Conservation (phyloP, 2,329 filamentous ascomycete genomes). For the Diaporthe sp. region DNA sequence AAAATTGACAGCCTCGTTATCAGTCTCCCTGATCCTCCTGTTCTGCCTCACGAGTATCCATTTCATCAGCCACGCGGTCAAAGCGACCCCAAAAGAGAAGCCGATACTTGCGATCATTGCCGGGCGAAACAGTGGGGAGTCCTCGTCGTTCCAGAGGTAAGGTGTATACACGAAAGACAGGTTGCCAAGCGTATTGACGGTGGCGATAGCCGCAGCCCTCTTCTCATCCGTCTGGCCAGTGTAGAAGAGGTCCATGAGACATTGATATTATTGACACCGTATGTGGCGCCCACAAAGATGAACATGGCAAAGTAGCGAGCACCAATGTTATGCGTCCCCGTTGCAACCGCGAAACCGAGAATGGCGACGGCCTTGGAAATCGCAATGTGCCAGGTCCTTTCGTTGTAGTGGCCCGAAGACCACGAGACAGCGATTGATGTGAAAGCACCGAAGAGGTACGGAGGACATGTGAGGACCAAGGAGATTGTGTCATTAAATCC, state of each 20-base stretch:
- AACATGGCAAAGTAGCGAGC: not conserved
- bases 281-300: not conserved
- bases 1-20: not conserved
- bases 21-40: not conserved
- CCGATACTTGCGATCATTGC: not conserved
- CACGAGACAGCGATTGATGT: not conserved
- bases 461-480: not conserved
- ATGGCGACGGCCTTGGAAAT: not conserved
- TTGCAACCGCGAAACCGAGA: not conserved
- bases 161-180: not conserved
- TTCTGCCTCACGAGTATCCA: not conserved
- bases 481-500: not conserved
- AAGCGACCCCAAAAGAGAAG: not conserved
- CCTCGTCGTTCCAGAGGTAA: not conserved
- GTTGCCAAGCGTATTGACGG: not conserved
- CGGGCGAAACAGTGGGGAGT: not conserved
- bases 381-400: not conserved
- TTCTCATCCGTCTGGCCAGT: not conserved
- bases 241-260: not conserved
- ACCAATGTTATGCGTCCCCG: not conserved
- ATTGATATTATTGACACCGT: not conserved
- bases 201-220: not conserved
- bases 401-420: not conserved
- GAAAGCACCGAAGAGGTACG: not conserved
- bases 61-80: not conserved